Evolutionary conservation across 305 asterid genomes (phyloP), one percentile per base, ranked within the genome.

Genomic region (Andrographis paniculata): DNA sequence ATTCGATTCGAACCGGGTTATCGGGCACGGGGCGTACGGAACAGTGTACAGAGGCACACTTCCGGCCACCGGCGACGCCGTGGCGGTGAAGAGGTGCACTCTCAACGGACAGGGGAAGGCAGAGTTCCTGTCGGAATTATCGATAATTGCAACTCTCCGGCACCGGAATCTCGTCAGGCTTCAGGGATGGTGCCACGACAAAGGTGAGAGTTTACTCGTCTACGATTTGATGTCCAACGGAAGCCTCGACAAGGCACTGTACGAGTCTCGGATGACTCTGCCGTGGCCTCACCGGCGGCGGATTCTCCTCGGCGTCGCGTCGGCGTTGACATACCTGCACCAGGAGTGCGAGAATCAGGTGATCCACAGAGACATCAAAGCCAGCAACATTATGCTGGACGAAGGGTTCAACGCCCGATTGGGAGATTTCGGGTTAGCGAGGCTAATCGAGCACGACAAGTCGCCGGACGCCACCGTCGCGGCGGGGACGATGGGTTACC

Each of bases 131-230:
- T 71, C 98, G 0, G 96, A 91, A 52, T 63, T 91, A 31, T 82
- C 95, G 9, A 86, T 86, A 14, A 86, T 86, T 12, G 94, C 86
- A 8, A 72, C 96, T 0, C 81, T 91, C 20, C 63, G 99, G 65
- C 99, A 91, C 38, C 47, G 99, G 50, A 91, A 91, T 62, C 87
- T 91, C 2, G 82, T 91, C 35, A 64, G 72, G 51, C 80, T 91
- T 10, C 94, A 77, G 53, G 99, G 99, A 0, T 91, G 96, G 96
- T 91, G 99, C 20, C 95, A 86, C 12, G 95, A 91, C 52, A 80
- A 70, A 47, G 92, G 95, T 1, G 99, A 91, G 42, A 80, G 78
- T 42, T 48, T 91, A 42, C 45, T 91, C 17, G 87, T 86, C 0
- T 91, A 86, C 17, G 99, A 91, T 30, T 57, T 83, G 41, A 91